Base-by-base conservation (phyloP, 2,329 filamentous ascomycete species). In the Triangularia verruculosa region DNA sequence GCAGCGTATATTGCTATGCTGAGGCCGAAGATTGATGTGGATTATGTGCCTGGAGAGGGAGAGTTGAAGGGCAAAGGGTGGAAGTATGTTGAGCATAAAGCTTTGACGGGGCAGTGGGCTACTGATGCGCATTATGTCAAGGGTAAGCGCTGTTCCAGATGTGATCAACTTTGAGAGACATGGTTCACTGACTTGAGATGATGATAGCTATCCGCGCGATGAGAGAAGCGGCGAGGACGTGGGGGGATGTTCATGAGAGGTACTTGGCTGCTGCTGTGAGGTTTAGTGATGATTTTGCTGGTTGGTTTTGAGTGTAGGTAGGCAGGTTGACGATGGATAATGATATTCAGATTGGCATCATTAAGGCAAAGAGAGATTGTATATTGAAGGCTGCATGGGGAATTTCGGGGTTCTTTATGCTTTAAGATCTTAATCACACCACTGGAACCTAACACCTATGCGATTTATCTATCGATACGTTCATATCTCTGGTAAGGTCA, bases 51-150 rank as follows among this genome's bases (percentile, higher is more conserved):
- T 27, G 51, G 51, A 13, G 80, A 82, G 4, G 80, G 82, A 51
- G 86, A 92, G 53, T 70, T 86, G n/a, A 82, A 84, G 43, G 84
- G 81, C 1, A 87, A 87, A 70, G 82, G 85, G 57, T 99, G 95
- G 95, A 83, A 86, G 5, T 91, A 90, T 75, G 89, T 94, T 4
- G 83, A 88, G 59, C 79, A 90, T 59, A 84, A 87, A 76, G 92
- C 90, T 2, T 72, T 97, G 17, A 86, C 85, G 60, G 89, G 89
- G 9, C 75, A 83, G 59, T 87, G 87, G 77, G 80, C 86, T 9
- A 86, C 83, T 1, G 92, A 98, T 77, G 84, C 91, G 17, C 91
- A 96, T 76, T 97, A 88, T 72, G 88, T 98, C 30, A 96, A 97
- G 78, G 87, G 90, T 87, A 77, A 74, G 80, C 27, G 30, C 4